Percentiles rank a stretch among this genome's conserved stretches.
Conservation (phyloP, 805 yeast genomes). For the Yarrowia keelungensis region DNA sequence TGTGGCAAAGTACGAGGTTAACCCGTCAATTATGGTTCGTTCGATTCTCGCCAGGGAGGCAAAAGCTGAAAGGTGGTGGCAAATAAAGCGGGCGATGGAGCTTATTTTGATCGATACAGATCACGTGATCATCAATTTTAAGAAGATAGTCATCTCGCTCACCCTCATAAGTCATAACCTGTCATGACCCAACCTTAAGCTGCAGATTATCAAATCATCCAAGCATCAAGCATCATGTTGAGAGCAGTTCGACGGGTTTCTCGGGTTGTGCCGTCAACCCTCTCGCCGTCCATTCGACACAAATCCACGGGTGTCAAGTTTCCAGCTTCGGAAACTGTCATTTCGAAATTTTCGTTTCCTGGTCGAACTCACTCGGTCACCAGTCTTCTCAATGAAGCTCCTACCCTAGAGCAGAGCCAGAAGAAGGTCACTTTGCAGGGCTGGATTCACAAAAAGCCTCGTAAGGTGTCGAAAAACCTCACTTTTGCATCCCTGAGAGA, state of each 20-base stretch:
- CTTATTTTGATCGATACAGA: no score
- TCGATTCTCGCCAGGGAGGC: conserved; percentile 5
- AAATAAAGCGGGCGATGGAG: not conserved
- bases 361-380: conserved; percentile 14
- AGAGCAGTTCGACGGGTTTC: conserved; percentile 20
- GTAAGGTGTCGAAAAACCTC: conserved; percentile 66
- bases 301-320: conserved; percentile 10
- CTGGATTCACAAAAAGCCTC: conserved; percentile 81
- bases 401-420: conserved; percentile 6
- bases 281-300: conserved; percentile 6
- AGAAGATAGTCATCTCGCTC: not conserved
- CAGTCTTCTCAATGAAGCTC: conserved; percentile 5
- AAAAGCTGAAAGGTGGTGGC: not conserved
- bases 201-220: not conserved
- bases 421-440: conserved; percentile 66
- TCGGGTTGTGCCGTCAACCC: conserved; percentile 7
- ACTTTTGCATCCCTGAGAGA: conserved; percentile 82
- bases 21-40: conserved; percentile 7
- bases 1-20: conserved; percentile 39
- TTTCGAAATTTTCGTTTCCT: conserved; percentile 28
- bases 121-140: not conserved
- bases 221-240: conserved; percentile 2
- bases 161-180: conserved; percentile 15
- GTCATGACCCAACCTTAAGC: not conserved
- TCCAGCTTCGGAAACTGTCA: conserved; percentile 17